A percentile compares a stretch with the other conserved stretches of the same genome.
Conservation (phyloP, 345 rosid genomes). For the Dimocarpus longan region DNA sequence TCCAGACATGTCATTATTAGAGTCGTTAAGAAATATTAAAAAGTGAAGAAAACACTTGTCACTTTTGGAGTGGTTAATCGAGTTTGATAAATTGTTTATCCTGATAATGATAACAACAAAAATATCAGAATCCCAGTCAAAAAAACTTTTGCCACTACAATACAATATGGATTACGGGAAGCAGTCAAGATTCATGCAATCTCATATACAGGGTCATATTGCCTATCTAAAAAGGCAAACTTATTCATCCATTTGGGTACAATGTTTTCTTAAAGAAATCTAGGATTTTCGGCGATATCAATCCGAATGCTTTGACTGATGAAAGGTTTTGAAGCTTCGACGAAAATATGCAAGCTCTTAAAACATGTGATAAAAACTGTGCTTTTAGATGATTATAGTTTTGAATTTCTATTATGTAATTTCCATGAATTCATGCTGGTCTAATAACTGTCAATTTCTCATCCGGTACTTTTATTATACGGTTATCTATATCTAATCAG, state of each 20-base stretch:
- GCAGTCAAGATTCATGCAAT: background rate
- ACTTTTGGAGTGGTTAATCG: background rate
- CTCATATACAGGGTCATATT: background rate
- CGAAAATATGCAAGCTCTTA: background rate
- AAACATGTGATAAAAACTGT: background rate
- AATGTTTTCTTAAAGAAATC: background rate
- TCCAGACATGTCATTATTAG: too few relatives aligned
- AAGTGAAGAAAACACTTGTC: background rate
- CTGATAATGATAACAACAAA: background rate
- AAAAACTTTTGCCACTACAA: background rate
- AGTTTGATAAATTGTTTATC: background rate
- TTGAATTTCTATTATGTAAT: too few relatives aligned
- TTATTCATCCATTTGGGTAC: background rate
- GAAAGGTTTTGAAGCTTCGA: background rate
- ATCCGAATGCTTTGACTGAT: background rate
- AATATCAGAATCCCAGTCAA: background rate
- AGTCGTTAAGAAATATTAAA: background rate
- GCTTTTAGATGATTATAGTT: background rate
- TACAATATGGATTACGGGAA: background rate
- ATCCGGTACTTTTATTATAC: too few relatives aligned
- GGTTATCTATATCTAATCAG: too few relatives aligned
- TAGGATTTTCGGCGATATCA: background rate
- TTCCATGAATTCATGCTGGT: too few relatives aligned
- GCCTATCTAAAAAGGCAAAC: background rate
- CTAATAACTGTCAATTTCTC: too few relatives aligned